Evolutionary conservation across 164 flowering plant species (phyloP), one percentile per base, ranked within the genome.

Genomic region (Dillenia turbinata): DNA sequence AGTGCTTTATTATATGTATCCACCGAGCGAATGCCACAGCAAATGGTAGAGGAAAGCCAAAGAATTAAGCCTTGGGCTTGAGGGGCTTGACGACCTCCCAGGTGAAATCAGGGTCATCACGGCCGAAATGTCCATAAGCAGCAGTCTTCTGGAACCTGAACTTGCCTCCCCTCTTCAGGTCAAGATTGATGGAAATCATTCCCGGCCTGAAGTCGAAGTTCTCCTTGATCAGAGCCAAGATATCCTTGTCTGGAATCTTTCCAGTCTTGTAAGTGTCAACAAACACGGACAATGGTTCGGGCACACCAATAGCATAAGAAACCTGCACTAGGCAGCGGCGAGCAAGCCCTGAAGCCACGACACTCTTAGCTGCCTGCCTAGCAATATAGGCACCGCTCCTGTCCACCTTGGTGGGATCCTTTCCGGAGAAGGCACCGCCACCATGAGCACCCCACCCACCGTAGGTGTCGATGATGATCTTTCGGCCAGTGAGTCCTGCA

Each of bases 391-490:
- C 90, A 57, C 90, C 90, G 58, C 90, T 85, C 9, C 90, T 56
- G 76, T 85, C 90, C 69, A 83, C 89, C 81, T 85, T 83, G 2
- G 84, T 80, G 9, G 88, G 86, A 47, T 84, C 88, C 71, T 81
- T 81, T 17, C 86, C 88, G 1, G 88, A 84, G 79, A 84, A 81
- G 12, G 88, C 88, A 70, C 88, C 85, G 16, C 84, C 85, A 56
- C 88, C 88, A n/a, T 79, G 88, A 53, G 85, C 88, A 52, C 86
- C 84, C 86, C 88, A 79, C 9, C 86, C 86, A 68, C 86, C 86
- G 44, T 79, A 82, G 13, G 86, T 83, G 65, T 83, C 87, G 53
- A 83, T 81, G 48, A 85, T 85, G 59, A 85, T 85, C 72, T 85
- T 85, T 56, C 88, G 62, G 45, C 90, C 88, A 14, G 88, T 85